Evolutionary conservation across 306 rosid species (phyloP), one percentile per base, ranked within the genome.

Genomic region (Fragaria vesca): DNA sequence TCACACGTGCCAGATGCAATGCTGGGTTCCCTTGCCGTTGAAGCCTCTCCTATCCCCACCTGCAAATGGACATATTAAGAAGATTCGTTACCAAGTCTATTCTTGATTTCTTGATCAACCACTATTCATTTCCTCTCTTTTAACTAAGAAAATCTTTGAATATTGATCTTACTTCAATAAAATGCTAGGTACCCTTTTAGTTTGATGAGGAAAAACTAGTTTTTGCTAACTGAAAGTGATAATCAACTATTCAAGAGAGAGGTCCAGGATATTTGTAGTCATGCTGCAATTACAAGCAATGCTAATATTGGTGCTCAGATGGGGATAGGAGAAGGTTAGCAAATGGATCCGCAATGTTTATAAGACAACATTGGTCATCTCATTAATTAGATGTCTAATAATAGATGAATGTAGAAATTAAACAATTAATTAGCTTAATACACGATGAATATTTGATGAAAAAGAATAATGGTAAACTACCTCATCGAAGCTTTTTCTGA

Each of bases 31-130:
- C 93, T 88, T 81, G 75, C 83, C 18, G 84, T 85, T 26, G 91
- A 91, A 81, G 81, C 83, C 76, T 92, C 98, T 65, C 88, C 97
- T 60, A 90, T 86, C 77, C 96, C 96, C 84, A 88, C 97, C 98
- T 95, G 87, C 80, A 87, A 55, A 76, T 40, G 24, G 55, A 83
- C 69, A 79, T 58, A 20, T 66, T 30, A 66, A 57, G 43, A 60
- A 67, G 21, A 51, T 81, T 81, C 71, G 84, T 71, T 58, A 71
- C 67, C 74, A 47, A n/a, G 81, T 79, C 90, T 77, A 63, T 47
- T 45, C 84, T 46, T 28, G 30, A 28, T 28, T 28, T 28, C 30
- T 78, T 21, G 32, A 40, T 72, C 76, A 36, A 72, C 80, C 28
- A 67, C 47, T 60, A 24, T 71, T 48, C 52, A 62, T 46, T 54